Percentiles rank a stretch among this genome's conserved stretches.
Conservation (phyloP, 306 rosid species). For the Vigna angularis region DNA sequence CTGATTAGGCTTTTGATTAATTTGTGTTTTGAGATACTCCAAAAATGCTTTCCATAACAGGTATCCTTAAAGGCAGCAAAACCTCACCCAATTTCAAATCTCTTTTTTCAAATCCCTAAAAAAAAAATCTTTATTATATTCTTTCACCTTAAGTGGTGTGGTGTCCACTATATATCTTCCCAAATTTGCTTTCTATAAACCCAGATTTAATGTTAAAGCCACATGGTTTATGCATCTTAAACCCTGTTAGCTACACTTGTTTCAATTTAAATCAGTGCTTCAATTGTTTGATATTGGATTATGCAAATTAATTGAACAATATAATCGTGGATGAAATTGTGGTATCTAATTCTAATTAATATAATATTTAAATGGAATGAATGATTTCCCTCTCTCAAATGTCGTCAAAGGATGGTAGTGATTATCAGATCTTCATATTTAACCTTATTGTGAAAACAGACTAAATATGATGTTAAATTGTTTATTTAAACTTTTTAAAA, state of each 20-base stretch:
- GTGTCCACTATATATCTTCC: conserved; percentile 46
- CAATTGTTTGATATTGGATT: conserved; percentile 20
- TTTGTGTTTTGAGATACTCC: conserved; percentile 43
- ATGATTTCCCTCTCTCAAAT: neutral
- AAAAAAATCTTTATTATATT: neutral
- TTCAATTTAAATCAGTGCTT: conserved; percentile 39
- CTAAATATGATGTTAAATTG: too few species aligned
- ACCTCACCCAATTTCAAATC: conserved; percentile 45
- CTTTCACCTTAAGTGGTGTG: conserved; percentile 34
- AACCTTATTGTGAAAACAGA: too few species aligned
- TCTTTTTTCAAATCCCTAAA: conserved; percentile 16
- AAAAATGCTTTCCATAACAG: conserved; percentile 39
- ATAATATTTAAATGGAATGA: neutral
- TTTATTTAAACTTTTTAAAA: too few species aligned
- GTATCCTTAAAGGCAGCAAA: conserved; percentile 73
- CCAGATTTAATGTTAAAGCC: conserved; percentile 46
- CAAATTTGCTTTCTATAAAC: conserved; percentile 35
- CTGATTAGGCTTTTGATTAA: conserved; percentile 49
- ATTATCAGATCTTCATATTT: neutral
- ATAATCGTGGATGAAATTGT: neutral
- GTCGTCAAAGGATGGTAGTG: neutral
- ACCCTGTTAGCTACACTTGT: conserved; percentile 39
- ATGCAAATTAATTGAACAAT: too few species aligned
- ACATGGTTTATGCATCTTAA: conserved; percentile 66
- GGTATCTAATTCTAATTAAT: neutral